Base-by-base conservation (phyloP, 2,329 filamentous ascomycete species). In the Trichoderma sp. region DNA sequence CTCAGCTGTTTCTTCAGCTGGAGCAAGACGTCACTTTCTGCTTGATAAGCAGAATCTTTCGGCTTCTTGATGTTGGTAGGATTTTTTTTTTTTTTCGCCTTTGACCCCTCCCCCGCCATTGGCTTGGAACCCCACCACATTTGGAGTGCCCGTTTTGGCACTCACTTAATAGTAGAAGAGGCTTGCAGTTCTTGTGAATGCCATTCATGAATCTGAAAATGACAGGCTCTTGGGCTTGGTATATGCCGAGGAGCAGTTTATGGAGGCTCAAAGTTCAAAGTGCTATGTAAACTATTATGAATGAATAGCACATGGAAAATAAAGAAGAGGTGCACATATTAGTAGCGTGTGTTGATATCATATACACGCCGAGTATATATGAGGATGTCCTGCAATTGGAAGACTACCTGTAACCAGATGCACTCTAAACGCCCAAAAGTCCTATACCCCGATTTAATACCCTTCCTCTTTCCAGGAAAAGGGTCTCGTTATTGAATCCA, bases 41-140 rank as follows among this genome's bases (percentile, higher is more conserved):
- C 68, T 69, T 69, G 63, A 67, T 67, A 69, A 69, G 68, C 68
- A 69, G 42, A 69, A 69, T 69, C 64, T 69, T 69, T 37, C 12
- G 53, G 39, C 39, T 67, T 67, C 67, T 61, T 67, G 63, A 59
- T 63, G 37, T 34, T 61, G 53, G 42, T 57, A 25, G 60, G 67
- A 56, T 54, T 52, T 65, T 52, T 63, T 68, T 60, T 63, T 63
- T 61, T 61, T 52, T 60, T 50, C 13, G 64, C 56, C 65, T 56
- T 58, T 34, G 63, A 66, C 68, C 64, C 68, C 64, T 58, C 68
- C 68, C 68, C 68, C 67, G 56, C 68, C 64, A 69, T 52, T 57
- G 35, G 57, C 48, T 48, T 45, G 6, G 52, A 35, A 65, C 48
- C 57, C 58, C 56, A 48, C 58, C 58, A 63, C 8, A 9, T 53